Conservation (phyloP, 306 rosid genomes). For the Cicer cuneatum region DNA sequence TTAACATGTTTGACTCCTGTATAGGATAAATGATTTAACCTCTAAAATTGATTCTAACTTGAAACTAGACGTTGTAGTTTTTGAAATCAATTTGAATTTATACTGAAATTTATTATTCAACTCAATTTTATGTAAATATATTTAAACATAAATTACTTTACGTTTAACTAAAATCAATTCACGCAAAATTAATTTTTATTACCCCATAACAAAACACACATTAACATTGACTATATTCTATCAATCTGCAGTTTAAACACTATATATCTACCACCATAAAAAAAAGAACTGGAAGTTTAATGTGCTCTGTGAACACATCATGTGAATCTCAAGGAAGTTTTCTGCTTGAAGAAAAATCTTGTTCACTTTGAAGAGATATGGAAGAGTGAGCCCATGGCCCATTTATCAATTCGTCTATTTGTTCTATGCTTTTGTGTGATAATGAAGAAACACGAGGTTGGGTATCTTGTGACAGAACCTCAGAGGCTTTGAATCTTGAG, state of each 20-base stretch:
- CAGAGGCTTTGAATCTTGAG: conserved; percentile 67
- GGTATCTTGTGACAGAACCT: conserved; percentile 58
- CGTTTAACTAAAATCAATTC: no score
- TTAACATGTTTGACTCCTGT: no score
- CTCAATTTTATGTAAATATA: no score
- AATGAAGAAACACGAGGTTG: conserved; percentile 52
- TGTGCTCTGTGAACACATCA: background rate
- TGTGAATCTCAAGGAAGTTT: conserved; percentile 38
- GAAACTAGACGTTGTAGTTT: no score
- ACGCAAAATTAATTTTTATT: no score
- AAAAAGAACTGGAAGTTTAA: background rate
- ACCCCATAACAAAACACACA: no score
- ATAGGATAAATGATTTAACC: no score
- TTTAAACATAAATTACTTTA: no score
- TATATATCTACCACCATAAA: background rate
- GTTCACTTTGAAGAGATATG: conserved; percentile 48
- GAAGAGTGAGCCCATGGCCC: conserved; percentile 68
- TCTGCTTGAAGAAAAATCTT: conserved; percentile 45
- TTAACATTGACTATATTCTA: background rate
- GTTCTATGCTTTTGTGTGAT: conserved; percentile 51
- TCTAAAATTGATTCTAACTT: no score
- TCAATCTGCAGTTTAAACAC: background rate
- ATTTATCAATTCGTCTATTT: conserved; percentile 46
- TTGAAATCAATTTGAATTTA: no score
- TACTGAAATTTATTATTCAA: no score